A percentile compares a stretch with the other conserved stretches of the same genome.
Evolutionary conservation across 129 eudicot species (phyloP).

Genomic region (Flaveria trinervia): DNA sequence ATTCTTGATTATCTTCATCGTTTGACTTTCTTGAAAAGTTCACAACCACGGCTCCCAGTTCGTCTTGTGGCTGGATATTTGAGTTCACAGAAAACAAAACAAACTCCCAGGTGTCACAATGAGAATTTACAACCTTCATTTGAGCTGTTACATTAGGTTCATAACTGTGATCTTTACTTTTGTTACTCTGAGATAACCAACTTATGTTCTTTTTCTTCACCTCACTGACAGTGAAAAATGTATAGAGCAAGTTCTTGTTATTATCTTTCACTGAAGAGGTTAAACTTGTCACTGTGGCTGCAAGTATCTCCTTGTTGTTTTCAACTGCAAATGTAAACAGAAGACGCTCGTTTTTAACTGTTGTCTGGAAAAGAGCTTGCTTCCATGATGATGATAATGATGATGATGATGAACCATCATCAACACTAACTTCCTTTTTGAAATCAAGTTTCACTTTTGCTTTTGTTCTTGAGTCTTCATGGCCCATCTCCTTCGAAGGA

Average conservation of each 20-base stretch:
- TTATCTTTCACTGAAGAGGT: constrained; percentile 44
- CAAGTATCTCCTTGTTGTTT: constrained; percentile 55
- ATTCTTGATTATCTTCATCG: constrained; percentile 28
- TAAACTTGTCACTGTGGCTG: constrained; percentile 61
- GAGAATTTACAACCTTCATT: constrained; percentile 68
- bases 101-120: constrained; percentile 46
- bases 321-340: constrained; percentile 82
- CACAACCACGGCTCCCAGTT: constrained; percentile 71
- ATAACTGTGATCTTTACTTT: constrained; percentile 48
- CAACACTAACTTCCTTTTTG: constrained; percentile 28
- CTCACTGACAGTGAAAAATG: constrained; percentile 72
- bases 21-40: constrained; percentile 42
- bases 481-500: constrained; percentile 47
- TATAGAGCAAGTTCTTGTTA: constrained; percentile 51
- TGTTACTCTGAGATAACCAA: constrained; percentile 60
- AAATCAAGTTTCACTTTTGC: constrained; percentile 36
- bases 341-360: constrained; percentile 74
- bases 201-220: constrained; percentile 59
- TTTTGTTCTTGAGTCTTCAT: constrained; percentile 37
- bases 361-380: constrained; percentile 78
- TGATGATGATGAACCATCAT: constrained; percentile 26
- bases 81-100: constrained; percentile 54
- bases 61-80: constrained; percentile 53
- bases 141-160: constrained; percentile 77
- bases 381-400: constrained; percentile 2